Percentiles rank a stretch among this genome's conserved stretches.
phyloP scores from a whole-genome alignment of 441 rosid species.

The Euphorbia corollata region DNA sequence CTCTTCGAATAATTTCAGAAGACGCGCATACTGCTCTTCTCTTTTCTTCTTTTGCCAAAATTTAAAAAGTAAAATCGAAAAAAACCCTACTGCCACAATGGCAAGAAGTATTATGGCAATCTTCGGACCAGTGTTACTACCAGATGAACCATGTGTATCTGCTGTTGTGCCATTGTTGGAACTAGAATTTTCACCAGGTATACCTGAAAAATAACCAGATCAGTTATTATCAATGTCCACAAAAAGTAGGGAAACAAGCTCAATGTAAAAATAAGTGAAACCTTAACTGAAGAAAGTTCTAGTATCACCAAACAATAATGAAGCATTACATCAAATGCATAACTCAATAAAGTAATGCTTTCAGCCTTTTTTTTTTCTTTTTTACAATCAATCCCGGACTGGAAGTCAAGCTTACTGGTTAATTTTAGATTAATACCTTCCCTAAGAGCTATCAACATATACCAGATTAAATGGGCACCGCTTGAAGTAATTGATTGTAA shows the following conservation, averaged over 20 bases:
- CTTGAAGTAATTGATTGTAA: neutral
- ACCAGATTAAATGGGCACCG: neutral
- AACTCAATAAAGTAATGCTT: neutral
- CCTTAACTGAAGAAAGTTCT: neutral
- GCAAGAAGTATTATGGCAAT: conserved; percentile 42
- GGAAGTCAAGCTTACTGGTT: neutral
- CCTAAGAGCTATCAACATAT: neutral
- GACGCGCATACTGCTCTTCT: conserved; percentile 91
- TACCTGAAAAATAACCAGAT: conserved; percentile 32
- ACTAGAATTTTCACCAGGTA: conserved; percentile 40
- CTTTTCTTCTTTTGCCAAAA: conserved; percentile 95
- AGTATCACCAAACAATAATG: neutral
- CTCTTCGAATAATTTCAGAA: conserved; percentile 91
- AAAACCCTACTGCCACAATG: conserved; percentile 42
- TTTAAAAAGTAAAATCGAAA: conserved; percentile 64
- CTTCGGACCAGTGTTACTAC: conserved; percentile 39
- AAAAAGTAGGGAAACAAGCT: neutral
- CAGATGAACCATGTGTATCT: conserved; percentile 36
- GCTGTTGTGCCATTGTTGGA: conserved; percentile 37
- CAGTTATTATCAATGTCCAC: neutral
- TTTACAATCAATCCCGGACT: neutral
- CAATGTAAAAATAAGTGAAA: neutral
- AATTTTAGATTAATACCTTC: conserved; percentile 1
- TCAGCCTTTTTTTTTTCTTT: neutral
- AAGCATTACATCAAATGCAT: neutral